Percentiles rank a stretch among this genome's conserved stretches.
Conservation (phyloP, 192 early-diverging fungal genomes). For the Dimargaris verticillata region DNA sequence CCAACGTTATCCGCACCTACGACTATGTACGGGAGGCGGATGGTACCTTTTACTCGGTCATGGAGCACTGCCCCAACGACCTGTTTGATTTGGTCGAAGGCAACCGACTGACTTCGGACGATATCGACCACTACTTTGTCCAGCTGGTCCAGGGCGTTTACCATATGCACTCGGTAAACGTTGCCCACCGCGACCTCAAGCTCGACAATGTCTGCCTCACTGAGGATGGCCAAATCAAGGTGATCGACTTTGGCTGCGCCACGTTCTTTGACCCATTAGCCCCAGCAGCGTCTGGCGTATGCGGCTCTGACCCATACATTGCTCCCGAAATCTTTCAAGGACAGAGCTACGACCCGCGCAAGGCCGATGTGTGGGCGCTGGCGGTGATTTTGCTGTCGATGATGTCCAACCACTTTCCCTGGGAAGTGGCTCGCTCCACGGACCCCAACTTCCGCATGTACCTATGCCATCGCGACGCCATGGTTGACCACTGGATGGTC, state of each 20-base stretch:
- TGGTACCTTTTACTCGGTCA: conserved; percentile 47
- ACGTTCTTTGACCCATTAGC: conserved; percentile 24
- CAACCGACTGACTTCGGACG: conserved; percentile 44
- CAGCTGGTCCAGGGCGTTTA: conserved; percentile 58
- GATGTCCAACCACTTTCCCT: conserved; percentile 52
- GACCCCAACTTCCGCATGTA: conserved; percentile 51
- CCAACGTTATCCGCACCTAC: conserved; percentile 57
- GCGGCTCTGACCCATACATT: conserved; percentile 90
- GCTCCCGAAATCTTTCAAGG: conserved; percentile 66
- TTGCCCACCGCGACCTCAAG: conserved; percentile 56
- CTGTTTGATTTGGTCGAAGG: conserved; percentile 66
- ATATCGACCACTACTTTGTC: conserved; percentile 67
- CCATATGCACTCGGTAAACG: conserved; percentile 53
- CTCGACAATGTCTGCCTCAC: conserved; percentile 52
- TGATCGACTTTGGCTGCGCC: conserved; percentile 60
- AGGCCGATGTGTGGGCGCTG: conserved; percentile 76
- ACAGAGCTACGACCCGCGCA: conserved; percentile 62
- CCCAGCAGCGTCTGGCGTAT: conserved; percentile 38
- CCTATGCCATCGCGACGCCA: conserved; percentile 22
- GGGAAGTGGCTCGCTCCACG: conserved; percentile 35
- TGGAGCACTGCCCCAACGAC: conserved; percentile 87
- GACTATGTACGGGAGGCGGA: conserved; percentile 54
- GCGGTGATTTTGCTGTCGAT: conserved; percentile 74
- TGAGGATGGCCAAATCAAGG: conserved; percentile 36
- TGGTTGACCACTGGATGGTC: conserved; percentile 34